Base-by-base conservation (phyloP, 441 rosid species). In the Populus hybrid region DNA sequence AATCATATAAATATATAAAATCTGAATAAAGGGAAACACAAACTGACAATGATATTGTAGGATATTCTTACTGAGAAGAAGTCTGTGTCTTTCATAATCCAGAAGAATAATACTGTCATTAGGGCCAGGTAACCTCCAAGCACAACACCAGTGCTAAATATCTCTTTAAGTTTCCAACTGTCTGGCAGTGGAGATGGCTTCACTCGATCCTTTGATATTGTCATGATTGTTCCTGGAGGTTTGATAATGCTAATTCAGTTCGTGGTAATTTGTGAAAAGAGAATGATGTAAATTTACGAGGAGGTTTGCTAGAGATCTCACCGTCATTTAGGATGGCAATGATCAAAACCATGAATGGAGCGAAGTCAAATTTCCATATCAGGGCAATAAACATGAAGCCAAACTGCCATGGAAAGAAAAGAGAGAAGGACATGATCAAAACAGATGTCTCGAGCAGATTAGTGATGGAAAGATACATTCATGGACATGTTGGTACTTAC, bases 241-340 rank as follows among this genome's bases (percentile, higher is more conserved):
- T 75, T 9, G 26, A 59, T 14, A 34, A 72, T 30, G 72, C 21
- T 16, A 18, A 67, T 40, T n/a, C 11, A 14, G 28, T 7, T 9
- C 9, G 21, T 68, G 16, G 23, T 16, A 75, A 50, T 7, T 34
- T 36, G 30, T 21, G 12, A 19, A 35, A 36, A 24, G 32, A 70
- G 18, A 18, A 7, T 72, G 30, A 73, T 5, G 69, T 7, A 36
- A 9, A 74, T 40, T 21, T 24, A 72, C 36, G 57, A 9, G 75
- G 14, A 8, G 66, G 61, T 70, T 71, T 70, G 9, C 64, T 36
- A 59, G 46, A 72, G 67, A 73, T 68, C 89, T 89, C 66, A 94
- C 98, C 98, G 4, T 94, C 98, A n/a, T 94, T 94, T 67, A 91
- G 84, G 68, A 93, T 93, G 76, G 98, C 98, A 67, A 93, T 91